These are phyloP conservation scores for Chlamydomonas schloesseri DNA, from an alignment of 139 green algal genomes.

Conservation along the genomic window DNA sequence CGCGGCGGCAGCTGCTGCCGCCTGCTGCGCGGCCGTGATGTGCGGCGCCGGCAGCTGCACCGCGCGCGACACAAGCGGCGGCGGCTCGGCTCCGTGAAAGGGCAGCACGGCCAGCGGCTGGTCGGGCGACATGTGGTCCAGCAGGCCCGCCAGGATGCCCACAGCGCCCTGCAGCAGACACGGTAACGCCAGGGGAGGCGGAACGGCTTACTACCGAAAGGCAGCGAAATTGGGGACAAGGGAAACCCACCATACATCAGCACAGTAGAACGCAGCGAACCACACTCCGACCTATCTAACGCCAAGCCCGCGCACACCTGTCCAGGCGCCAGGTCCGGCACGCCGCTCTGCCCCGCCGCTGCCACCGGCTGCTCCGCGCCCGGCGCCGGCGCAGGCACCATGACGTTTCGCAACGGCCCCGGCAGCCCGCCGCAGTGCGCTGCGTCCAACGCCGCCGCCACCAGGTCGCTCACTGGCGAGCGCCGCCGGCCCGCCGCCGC, in stretches of 20 bases:
- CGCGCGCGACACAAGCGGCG: constrained; percentile 23
- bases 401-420: not conserved
- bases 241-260: no score
- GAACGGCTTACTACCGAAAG: no score
- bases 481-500: not conserved
- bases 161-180: constrained; percentile 21
- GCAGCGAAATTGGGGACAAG: no score
- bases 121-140: not conserved
- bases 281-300: no score
- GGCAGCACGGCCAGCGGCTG: constrained; percentile 22
- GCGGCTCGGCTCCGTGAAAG: constrained; percentile 30
- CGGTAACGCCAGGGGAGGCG: no score
- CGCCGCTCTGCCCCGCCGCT: not conserved
- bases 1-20: not conserved
- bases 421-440: not conserved
- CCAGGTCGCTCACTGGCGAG: not conserved
- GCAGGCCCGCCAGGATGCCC: constrained; percentile 31
- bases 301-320: no score
- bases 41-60: constrained; percentile 22
- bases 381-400: not conserved
- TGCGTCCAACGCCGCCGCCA: constrained; percentile 4
- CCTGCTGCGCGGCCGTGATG: not conserved
- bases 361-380: not conserved
- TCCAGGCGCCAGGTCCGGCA: not conserved
- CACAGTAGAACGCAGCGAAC: no score